Base-by-base conservation (phyloP, 306 rosid genomes). In the Acacia confusa region DNA sequence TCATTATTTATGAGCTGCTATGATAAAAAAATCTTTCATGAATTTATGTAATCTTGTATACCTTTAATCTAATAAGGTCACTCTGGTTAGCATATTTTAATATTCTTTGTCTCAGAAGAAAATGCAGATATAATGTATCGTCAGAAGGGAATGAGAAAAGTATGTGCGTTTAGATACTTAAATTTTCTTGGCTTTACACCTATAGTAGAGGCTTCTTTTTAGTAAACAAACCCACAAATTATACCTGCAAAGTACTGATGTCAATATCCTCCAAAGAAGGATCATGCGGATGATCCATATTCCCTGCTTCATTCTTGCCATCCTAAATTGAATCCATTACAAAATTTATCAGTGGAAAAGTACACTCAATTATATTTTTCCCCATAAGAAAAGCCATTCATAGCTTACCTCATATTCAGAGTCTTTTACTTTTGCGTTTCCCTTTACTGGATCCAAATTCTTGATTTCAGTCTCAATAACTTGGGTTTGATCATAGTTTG, bases 201-300 rank as follows among this genome's bases (percentile, higher is more conserved):
- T 61, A 27, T 13, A 27, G 1, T 61, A 61, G 38, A 61, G 17
- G 36, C 28, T 61, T 27, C 34, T 25, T 55, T 61, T 27, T 61
- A 63, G 69, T 30, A 40, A 45, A 73, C 47, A 45, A 48, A 82
- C 48, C 34, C 45, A 87, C 44, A 74, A 53, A 78, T 72, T 76
- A 80, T 83, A 95, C 99, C 97, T 95, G 99, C 86, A 95, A 85
- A 55, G 97, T 92, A 79, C 85, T 89, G 81, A 84, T 84, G 79
- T 95, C 97, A 76, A 95, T 70, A 4, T 82, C 92, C 55, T 77
- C 97, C 61, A 89, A 67, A 57, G 88, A 82, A 82, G 85, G 91
- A 81, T 89, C 90, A 38, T 77, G 88, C 40, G 87, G 92, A 55
- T 92, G 74, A 86, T 78, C 92, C 34, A 63, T 81, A 63, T 60